Conservation (phyloP, 1,139 yeast genomes). For the Yamadazyma blattariae region DNA sequence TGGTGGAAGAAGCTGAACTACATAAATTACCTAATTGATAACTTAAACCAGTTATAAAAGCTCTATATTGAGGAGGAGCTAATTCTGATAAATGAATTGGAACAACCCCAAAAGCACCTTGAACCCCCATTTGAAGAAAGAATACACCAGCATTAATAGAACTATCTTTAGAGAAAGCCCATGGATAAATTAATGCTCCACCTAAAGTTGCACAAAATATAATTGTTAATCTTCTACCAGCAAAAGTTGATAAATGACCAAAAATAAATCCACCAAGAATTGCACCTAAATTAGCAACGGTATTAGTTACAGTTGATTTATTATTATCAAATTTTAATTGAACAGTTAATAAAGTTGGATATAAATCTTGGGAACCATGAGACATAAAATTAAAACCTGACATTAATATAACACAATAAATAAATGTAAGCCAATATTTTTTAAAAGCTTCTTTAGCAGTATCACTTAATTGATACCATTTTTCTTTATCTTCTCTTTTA, state of each 20-base stretch:
- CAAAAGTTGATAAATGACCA: conserved; percentile 34
- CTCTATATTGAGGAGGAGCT: conserved; percentile 72
- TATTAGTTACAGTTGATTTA: conserved; percentile 34
- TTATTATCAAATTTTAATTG: conserved; percentile 27
- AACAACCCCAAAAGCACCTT: conserved; percentile 86
- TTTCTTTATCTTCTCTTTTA: conserved; percentile 2
- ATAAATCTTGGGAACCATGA: conserved; percentile 42
- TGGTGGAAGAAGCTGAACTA: conserved; percentile 80
- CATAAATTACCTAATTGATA: conserved; percentile 85
- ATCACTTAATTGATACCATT: conserved; percentile 13
- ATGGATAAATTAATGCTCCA: conserved; percentile 65
- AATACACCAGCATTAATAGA: conserved; percentile 77
- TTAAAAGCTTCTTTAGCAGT: conserved; percentile 27
- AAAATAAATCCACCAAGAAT: conserved; percentile 33
- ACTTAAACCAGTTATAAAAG: conserved; percentile 71
- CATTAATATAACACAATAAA: conserved; percentile 38
- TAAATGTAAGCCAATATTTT: conserved; percentile 37
- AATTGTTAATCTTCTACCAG: conserved; percentile 35
- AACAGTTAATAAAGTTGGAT: conserved; percentile 32
- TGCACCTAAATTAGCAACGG: conserved; percentile 40
- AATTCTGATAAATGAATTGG: conserved; percentile 78
- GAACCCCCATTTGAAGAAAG: conserved; percentile 77
- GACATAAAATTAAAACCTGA: conserved; percentile 42
- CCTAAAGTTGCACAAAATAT: conserved; percentile 63
- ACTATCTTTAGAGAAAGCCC: conserved; percentile 57